Base-by-base conservation (phyloP, 1,284 basidiomycete species). In the Boletellus sp. region DNA sequence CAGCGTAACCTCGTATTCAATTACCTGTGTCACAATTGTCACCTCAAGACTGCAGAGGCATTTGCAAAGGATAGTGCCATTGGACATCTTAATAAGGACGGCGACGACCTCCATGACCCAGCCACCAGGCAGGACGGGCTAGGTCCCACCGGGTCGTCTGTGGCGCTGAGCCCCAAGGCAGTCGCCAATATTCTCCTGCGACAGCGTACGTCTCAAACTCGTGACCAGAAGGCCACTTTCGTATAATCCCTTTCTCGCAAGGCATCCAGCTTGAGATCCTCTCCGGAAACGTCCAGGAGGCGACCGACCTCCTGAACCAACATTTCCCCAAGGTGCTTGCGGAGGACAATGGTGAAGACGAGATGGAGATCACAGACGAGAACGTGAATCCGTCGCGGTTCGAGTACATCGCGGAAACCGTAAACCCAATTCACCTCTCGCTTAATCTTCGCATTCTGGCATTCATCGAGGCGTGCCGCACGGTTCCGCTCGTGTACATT, bases 371-470 rank as follows among this genome's bases (percentile, higher is more conserved):
- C 17, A 46, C 46, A 2, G 60, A 66, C 36, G 63, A 61, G 50
- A 55, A 64, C 22, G 42, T 32, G 47, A 56, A 66, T 29, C 51
- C 56, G 25, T 43, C 53, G 48, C 53, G 49, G 38, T 57, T 76
- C 43, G 67, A 74, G 41, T 84, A 82, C 52, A 64, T 77, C 19
- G 70, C 79, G 8, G 67, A 79, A 4, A 83, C 76, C 2, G 79
- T 84, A 8, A 76, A 88, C 39, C 85, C 90, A 14, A 68, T 73
- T 2, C 88, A 91, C 58, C 73, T 94, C 37, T 71, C 74, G 29
- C 77, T 94, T 53, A 92, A 94, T 58, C 77, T 94, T 38, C 87
- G 86, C 54, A 87, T 94, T 29, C 81, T 87, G 36, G 78, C 80
- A 0, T 94, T 93, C 67, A 82, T 89, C 55, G 91, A 94, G 64